Percentiles rank a stretch among this genome's conserved stretches.
Evolutionary conservation across 2,329 filamentous ascomycete species (phyloP).

Genomic region (Phialophora verrucosa): DNA sequence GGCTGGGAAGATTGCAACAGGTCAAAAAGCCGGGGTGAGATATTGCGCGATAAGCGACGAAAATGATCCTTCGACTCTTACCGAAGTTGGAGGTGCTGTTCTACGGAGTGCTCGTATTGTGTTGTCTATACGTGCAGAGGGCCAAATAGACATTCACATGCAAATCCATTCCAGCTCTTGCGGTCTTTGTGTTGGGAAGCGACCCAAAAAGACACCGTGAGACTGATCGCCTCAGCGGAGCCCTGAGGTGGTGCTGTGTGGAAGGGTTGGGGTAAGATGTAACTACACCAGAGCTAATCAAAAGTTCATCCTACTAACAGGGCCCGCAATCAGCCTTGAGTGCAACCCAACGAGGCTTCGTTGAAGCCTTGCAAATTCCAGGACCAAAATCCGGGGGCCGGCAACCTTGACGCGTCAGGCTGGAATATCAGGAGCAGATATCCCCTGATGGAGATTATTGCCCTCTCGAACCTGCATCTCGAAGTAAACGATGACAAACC

Average conservation of each 20-base stretch:
- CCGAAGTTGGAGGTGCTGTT: not conserved
- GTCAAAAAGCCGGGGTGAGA: not conserved
- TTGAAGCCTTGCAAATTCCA: constrained; percentile 20
- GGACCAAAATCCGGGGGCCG: not conserved
- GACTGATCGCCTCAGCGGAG: not conserved
- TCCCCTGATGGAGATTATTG: not conserved
- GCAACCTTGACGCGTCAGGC: constrained; percentile 1
- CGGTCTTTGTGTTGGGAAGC: too few relatives aligned
- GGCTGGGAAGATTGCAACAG: constrained; percentile 11
- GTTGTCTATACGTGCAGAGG: not conserved
- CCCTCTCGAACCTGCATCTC: not conserved
- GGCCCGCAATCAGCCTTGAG: constrained; percentile 23
- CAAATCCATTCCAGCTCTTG: not conserved
- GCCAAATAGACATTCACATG: not conserved
- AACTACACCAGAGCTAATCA: not conserved
- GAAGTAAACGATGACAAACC: not conserved
- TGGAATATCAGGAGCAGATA: not conserved
- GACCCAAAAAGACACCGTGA: not conserved
- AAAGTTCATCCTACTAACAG: not conserved
- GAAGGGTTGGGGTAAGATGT: not conserved
- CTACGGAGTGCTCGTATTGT: not conserved
- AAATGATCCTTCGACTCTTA: constrained; percentile 4
- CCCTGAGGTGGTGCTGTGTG: not conserved
- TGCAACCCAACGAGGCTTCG: constrained; percentile 22
- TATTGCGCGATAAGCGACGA: constrained; percentile 9